These are phyloP conservation scores for Nematocida sp. DNA, from an alignment of 371 early-diverging fungal genomes.

Conservation along the genomic window DNA sequence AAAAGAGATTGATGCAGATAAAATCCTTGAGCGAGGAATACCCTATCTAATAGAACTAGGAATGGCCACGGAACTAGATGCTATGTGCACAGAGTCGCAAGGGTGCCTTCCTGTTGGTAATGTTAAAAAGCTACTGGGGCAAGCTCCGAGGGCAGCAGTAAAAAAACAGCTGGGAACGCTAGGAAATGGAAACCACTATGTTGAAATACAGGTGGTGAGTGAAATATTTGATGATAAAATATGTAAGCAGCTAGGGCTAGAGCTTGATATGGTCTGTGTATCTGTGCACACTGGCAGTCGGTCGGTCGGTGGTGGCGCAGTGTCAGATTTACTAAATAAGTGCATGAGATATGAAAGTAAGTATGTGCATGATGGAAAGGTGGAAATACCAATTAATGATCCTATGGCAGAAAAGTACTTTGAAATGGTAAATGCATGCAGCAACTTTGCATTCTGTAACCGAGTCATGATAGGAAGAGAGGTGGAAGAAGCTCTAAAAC, in stretches of 20 bases:
- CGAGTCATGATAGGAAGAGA: slow-evolving; percentile 63
- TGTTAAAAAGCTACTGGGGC: not conserved
- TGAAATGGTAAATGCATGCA: slow-evolving; percentile 56
- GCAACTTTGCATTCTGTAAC: slow-evolving; percentile 71
- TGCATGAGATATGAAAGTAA: not conserved
- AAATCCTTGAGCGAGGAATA: not conserved
- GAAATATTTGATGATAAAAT: slow-evolving; percentile 63
- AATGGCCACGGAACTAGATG: slow-evolving; percentile 51
- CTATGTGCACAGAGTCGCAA: slow-evolving; percentile 58
- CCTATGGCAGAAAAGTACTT: slow-evolving; percentile 61
- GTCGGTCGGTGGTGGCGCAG: slow-evolving; percentile 67
- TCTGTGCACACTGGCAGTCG: slow-evolving; percentile 70
- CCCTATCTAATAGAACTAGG: slow-evolving; percentile 34
- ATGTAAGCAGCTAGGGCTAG: slow-evolving; percentile 54
- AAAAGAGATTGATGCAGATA: not conserved
- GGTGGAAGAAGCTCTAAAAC: slow-evolving; percentile 55
- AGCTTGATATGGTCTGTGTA: slow-evolving; percentile 60
- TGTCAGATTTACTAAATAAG: slow-evolving; percentile 52
- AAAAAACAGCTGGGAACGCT: slow-evolving; percentile 64
- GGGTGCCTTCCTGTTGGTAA: slow-evolving; percentile 43
- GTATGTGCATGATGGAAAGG: not conserved
- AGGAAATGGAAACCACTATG: slow-evolving; percentile 71
- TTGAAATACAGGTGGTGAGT: slow-evolving; percentile 69
- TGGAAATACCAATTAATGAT: not conserved
- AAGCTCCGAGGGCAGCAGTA: not conserved